phyloP scores from a whole-genome alignment of 192 early-diverging fungal species.

The Cladochytrium replicatum region DNA sequence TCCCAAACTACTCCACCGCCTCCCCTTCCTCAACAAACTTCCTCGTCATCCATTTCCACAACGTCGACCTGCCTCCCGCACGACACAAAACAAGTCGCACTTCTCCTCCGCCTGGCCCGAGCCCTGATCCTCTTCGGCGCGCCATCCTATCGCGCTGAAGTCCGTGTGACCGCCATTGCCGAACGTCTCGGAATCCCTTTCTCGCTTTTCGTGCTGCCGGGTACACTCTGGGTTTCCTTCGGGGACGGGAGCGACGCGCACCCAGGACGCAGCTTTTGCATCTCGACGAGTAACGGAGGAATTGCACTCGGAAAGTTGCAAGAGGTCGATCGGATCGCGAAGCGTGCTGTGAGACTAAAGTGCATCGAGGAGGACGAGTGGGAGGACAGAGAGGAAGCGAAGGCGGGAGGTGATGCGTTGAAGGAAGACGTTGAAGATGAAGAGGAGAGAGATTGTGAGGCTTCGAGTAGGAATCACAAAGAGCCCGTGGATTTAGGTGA shows the following conservation, averaged over 20 bases:
- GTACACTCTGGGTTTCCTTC: neutral
- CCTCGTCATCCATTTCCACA: too few relatives aligned
- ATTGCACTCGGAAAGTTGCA: neutral
- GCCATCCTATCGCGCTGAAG: neutral
- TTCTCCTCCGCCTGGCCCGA: neutral
- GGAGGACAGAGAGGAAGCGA: too few relatives aligned
- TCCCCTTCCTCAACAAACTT: too few relatives aligned
- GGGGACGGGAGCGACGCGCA: neutral
- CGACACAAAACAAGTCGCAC: neutral
- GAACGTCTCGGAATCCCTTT: neutral
- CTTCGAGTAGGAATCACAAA: too few relatives aligned
- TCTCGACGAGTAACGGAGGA: neutral
- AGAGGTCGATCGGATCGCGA: neutral
- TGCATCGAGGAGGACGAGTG: too few relatives aligned
- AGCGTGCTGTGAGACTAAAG: too few relatives aligned
- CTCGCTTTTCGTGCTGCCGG: neutral
- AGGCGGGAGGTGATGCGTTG: too few relatives aligned
- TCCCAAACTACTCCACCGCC: too few relatives aligned
- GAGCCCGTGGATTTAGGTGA: too few relatives aligned
- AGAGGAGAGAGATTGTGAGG: too few relatives aligned
- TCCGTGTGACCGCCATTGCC: neutral
- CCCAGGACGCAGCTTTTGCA: neutral
- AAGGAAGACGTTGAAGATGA: too few relatives aligned
- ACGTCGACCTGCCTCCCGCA: neutral
- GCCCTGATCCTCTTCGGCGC: neutral